Base-by-base conservation (phyloP, 306 rosid genomes). In the Begonia fuchsioides region DNA sequence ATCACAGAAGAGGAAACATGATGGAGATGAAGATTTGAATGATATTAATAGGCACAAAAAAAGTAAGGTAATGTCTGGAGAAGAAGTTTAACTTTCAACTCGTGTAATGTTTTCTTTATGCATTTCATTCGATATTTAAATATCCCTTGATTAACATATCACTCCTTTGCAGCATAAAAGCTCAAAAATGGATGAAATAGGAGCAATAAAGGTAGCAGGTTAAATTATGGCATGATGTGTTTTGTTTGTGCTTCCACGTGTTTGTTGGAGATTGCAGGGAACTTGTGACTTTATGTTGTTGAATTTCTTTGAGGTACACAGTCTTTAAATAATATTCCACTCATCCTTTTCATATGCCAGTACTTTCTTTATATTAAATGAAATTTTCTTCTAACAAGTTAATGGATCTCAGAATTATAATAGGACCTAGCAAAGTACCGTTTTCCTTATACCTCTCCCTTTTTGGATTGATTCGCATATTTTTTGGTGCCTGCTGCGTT, bases 41-140 rank as follows among this genome's bases (percentile, higher is more conserved):
- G 93, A 92, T 61, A 69, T 79, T 64, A 92, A 92, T 80, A 82
- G 82, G 54, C 98, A 85, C 81, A 92, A 85, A 75, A 92, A 82
- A 78, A 92, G 93, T 66, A 92, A 92, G 98, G 98, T 90, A 85
- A 90, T 75, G 61, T 38, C 56, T 50, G 49, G 50, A 6, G n/a
- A 41, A 41, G 54, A 50, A 38, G 53, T 57, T 53, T 62, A 50
- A 12, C 57, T 43, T 54, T n/a, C 5, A 15, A 54, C 52, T 41
- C 2, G 45, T 41, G 12, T 38, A 63, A 71, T 15, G 14, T n/a
- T 32, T 50, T 41, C 10, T 32, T 1, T 38, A 16, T 43, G 15
- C 49, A 6, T 48, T 16, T 52, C 51, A 54, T 44, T 50, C 13
- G 13, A 17, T 35, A 18, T 45, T 49, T 45, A 39, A 41, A 18